Evolutionary conservation across 2,329 filamentous ascomycete species (phyloP), one percentile per base, ranked within the genome.

Genomic region (Aureobasidium namibiae): DNA sequence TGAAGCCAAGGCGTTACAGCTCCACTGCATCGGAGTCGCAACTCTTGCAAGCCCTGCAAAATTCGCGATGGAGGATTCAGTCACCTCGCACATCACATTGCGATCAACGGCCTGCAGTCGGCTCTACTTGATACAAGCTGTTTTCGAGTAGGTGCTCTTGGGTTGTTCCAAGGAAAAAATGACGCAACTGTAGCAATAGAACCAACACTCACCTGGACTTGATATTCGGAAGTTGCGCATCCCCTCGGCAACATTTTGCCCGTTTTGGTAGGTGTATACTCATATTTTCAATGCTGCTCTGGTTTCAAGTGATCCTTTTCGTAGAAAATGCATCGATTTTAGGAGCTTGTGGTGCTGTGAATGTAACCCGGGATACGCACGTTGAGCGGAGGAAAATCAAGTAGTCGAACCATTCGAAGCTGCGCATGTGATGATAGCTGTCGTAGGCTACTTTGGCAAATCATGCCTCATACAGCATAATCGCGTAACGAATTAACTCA

Each of bases 61-160:
- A 9, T 16, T 33, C 8, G 29, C 36, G 36, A 41, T 54, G 38
- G 5, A 54, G 50, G 50, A 54, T 54, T 16, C 50, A 38, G 42
- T 54, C 50, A 21, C 4, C 42, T 54, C 10, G 38, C 50, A 33
- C 10, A 42, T 33, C 26, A 54, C n/a, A 54, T 54, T 54, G 26
- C 50, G 50, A 54, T 54, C 50, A 54, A 41, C 50, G 50, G 50
- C 26, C 24, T 54, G 50, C 50, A 54, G 50, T 54, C 50, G 50
- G 50, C 50, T 54, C 38, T 54, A 54, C 50, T 42, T 54, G 36
- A 26, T 54, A 42, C 50, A n/a, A n/a, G n/a, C n/a, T n/a, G n/a
- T n/a, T n/a, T n/a, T n/a, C n/a, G n/a, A n/a, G n/a, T n/a, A n/a
- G n/a, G n/a, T n/a, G n/a, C n/a, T n/a, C n/a, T n/a, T n/a, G n/a